phyloP scores from a whole-genome alignment of 2,329 filamentous ascomycete genomes.

The Aureobasidium vineae region DNA sequence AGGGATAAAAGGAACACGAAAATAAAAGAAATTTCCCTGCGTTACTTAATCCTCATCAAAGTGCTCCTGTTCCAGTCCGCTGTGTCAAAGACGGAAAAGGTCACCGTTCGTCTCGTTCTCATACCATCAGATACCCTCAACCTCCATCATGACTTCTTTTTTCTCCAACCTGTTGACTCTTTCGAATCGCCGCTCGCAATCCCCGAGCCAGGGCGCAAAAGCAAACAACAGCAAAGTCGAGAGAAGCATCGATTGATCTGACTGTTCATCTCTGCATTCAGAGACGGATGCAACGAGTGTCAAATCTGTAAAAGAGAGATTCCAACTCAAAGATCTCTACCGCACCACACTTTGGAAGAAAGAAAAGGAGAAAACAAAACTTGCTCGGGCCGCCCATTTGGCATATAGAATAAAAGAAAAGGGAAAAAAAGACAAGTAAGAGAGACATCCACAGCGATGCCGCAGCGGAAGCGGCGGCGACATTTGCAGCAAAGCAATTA shows the following conservation, averaged over 20 bases:
- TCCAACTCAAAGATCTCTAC: slow-evolving; percentile 18
- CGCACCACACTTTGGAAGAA: slow-evolving; percentile 13
- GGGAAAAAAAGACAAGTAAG: slow-evolving; percentile 7
- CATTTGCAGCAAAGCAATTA: slow-evolving; percentile 23
- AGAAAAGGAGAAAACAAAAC: slow-evolving; percentile 21
- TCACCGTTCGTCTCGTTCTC: slow-evolving; percentile 1
- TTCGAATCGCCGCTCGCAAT: slow-evolving; percentile 1
- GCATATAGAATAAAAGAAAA: slow-evolving; percentile 2
- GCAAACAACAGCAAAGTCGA: slow-evolving; percentile 16
- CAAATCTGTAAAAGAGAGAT: slow-evolving; percentile 4
- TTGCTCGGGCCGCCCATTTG: slow-evolving; percentile 7
- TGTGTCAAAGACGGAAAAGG: slow-evolving; percentile 14
- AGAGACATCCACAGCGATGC: slow-evolving; percentile 22
- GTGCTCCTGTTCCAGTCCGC: slow-evolving; percentile 12
- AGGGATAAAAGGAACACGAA: slow-evolving; percentile 13
- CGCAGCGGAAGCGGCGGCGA: slow-evolving; percentile 3
- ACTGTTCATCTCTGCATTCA: slow-evolving; percentile 1
- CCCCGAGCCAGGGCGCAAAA: background rate
- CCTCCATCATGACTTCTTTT: slow-evolving; percentile 8
- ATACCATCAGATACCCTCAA: background rate
- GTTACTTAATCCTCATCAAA: slow-evolving; percentile 18
- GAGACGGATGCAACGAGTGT: slow-evolving; percentile 16
- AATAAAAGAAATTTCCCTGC: slow-evolving; percentile 18
- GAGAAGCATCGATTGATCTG: background rate
- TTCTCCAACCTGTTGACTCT: slow-evolving; percentile 10